Conservation (phyloP, 495 filamentous ascomycete species). For the Saxophila tyrrhenica region DNA sequence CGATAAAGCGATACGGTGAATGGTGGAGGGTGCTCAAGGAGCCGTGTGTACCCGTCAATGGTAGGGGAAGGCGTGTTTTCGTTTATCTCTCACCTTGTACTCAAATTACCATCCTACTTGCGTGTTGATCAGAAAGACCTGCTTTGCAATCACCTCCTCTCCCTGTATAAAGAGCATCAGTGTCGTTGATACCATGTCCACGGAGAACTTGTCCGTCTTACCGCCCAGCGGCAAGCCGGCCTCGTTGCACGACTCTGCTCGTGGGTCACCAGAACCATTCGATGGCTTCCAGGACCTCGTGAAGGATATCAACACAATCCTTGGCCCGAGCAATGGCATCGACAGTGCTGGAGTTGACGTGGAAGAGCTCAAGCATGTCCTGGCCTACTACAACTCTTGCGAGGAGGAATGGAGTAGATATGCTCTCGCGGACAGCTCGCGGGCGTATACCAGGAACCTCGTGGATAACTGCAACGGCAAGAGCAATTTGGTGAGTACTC, state of each 20-base stretch:
- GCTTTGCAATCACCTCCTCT: too few species aligned
- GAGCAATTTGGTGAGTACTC: slow-evolving; percentile 62
- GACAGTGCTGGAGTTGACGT: slow-evolving; percentile 70
- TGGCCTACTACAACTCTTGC: slow-evolving; percentile 59
- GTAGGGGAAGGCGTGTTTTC: neutral
- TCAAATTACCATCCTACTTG: too few species aligned
- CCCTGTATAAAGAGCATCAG: neutral
- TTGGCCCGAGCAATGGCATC: slow-evolving; percentile 70
- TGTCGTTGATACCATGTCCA: neutral
- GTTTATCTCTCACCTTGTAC: too few species aligned
- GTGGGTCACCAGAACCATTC: slow-evolving; percentile 1
- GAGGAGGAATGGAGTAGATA: slow-evolving; percentile 60
- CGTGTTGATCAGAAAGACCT: too few species aligned
- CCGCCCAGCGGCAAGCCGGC: neutral
- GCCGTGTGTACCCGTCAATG: neutral
- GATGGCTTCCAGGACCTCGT: slow-evolving; percentile 59
- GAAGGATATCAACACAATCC: slow-evolving; percentile 51
- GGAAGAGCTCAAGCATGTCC: slow-evolving; percentile 50
- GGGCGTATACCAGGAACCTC: slow-evolving; percentile 74
- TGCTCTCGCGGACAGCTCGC: slow-evolving; percentile 51
- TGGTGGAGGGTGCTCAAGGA: neutral
- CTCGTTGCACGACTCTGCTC: slow-evolving; percentile 10
- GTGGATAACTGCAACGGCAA: slow-evolving; percentile 88
- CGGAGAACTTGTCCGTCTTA: neutral
- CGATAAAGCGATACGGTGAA: neutral